Evolutionary conservation across 768 basidiomycete genomes (phyloP), one percentile per base, ranked within the genome.

Genomic region (Lentinula sp.): DNA sequence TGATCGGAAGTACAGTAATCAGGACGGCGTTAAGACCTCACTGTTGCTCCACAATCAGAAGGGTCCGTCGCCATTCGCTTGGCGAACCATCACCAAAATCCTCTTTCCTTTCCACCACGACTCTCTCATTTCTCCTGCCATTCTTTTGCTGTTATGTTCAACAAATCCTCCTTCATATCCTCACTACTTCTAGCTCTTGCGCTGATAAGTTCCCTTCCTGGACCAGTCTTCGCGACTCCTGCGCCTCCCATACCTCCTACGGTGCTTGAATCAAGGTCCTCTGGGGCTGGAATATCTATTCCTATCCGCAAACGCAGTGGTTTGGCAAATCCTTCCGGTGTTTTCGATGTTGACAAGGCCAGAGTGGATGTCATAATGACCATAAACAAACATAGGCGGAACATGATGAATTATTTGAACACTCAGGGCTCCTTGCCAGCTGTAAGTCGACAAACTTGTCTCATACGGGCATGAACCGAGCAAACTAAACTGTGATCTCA

Each of bases 291-390:
- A 18, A 58, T 58, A 8, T 58, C 57, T 7, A 46, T 58, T n/a
- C 57, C 57, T 43, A 45, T 58, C 10, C 57, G 18, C 32, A 48
- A 43, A 23, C 57, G 57, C n/a, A 43, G 37, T 16, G 57, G 57
- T 18, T 20, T 58, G 5, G 23, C 41, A 32, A 33, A 43, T 28
- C 9, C 41, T n/a, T 8, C 46, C 20, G 57, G 57, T 35, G 18
- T 58, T 13, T 58, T 58, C 43, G 20, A 58, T 28, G n/a, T 16
- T 7, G 57, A 58, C 57, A 58, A 45, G 57, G 57, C 57, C 18
- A 48, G 23, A 18, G 20, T 48, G 13, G 10, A 48, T 28, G 45
- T 48, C 18, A 42, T 58, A 2, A 18, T 28, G 42, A 58, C 57
- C 9, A 15, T 41, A 2, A 58, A 58, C 57, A 58, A 58, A 20